Evolutionary conservation across 108 stramenopile species (phyloP), one percentile per base, ranked within the genome.

Genomic region (Skeletonema costatum): DNA sequence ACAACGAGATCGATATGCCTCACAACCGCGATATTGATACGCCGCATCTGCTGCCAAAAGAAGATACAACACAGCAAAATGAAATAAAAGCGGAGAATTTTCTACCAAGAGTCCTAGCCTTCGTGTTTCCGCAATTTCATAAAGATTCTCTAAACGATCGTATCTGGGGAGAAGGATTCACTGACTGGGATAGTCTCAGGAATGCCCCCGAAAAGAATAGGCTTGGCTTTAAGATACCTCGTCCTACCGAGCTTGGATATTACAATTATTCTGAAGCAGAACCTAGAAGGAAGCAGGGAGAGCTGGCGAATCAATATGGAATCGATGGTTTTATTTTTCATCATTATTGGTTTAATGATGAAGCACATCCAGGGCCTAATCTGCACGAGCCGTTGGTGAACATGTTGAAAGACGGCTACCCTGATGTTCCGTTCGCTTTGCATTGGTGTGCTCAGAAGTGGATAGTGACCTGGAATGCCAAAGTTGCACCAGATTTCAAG

Each of bases 51-150:
- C 38, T 7, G 38, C 7, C 38, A 38, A 7, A 4, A 38, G 38
- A 38, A 38, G 7, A 38, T 64, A 6, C 42, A 44, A 14, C 42
- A 14, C 42, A 14, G 14, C 42, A 44, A 14, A 13, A 14, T 14
- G 14, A 44, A 44, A 3, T 0, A 38, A 38, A 76, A 3, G 66
- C 62, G 10, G 12, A 75, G 2, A 75, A 75, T 56, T 70, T 76
- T 58, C 42, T 88, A 9, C 90, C 90, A 17, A 59, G 70, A 61
- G 68, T 87, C 8, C 64, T 89, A 29, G 90, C 77, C 1, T 71
- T 89, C 63, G 77, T 79, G 53, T 91, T 91, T 71, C 90, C 90
- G 4, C 90, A 91, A 80, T 91, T 75, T 65, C 90, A 91, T 61
- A 70, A 19, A 62, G 90, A 91, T 75, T 75, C 85, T 17, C 29